Conservation (phyloP, 1,284 basidiomycete genomes). For the Malassezia japonica region DNA sequence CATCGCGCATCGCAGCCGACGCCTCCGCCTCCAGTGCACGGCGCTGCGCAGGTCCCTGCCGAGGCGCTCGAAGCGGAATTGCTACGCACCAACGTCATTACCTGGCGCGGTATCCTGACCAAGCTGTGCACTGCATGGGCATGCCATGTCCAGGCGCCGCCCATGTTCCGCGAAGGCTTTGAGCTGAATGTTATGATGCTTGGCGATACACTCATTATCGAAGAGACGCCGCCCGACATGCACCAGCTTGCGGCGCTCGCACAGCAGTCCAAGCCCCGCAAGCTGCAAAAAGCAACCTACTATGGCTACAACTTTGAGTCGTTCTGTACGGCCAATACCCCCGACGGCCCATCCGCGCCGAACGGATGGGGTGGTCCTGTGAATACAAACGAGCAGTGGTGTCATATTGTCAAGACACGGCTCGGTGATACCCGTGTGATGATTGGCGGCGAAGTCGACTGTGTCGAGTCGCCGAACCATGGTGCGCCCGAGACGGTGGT, state of each 20-base stretch:
- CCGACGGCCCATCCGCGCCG: neutral
- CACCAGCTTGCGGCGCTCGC: neutral
- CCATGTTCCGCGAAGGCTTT: slow-evolving; percentile 49
- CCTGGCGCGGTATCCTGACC: slow-evolving; percentile 85
- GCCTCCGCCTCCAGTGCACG: neutral
- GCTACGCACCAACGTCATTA: slow-evolving; percentile 54
- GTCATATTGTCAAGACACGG: slow-evolving; percentile 79
- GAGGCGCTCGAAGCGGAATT: slow-evolving; percentile 21
- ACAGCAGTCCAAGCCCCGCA: neutral
- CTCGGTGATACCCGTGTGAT: slow-evolving; percentile 69
- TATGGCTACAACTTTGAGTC: slow-evolving; percentile 69
- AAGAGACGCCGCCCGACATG: slow-evolving; percentile 55
- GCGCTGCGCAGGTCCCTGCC: slow-evolving; percentile 1
- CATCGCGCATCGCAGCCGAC: neutral
- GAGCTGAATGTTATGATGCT: slow-evolving; percentile 36
- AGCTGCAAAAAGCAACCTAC: neutral
- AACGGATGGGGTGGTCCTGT: slow-evolving; percentile 68
- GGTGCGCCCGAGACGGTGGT: slow-evolving; percentile 53
- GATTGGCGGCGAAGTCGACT: slow-evolving; percentile 91
- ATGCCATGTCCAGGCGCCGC: slow-evolving; percentile 11
- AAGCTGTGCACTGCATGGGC: slow-evolving; percentile 53
- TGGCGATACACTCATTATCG: slow-evolving; percentile 65
- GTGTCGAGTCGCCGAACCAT: slow-evolving; percentile 52
- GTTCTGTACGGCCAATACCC: slow-evolving; percentile 59
- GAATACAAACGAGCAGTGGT: slow-evolving; percentile 92